Percentiles rank a stretch among this genome's conserved stretches.
phyloP scores from a whole-genome alignment of 2,329 filamentous ascomycete species.

The Alternaria viburni region DNA sequence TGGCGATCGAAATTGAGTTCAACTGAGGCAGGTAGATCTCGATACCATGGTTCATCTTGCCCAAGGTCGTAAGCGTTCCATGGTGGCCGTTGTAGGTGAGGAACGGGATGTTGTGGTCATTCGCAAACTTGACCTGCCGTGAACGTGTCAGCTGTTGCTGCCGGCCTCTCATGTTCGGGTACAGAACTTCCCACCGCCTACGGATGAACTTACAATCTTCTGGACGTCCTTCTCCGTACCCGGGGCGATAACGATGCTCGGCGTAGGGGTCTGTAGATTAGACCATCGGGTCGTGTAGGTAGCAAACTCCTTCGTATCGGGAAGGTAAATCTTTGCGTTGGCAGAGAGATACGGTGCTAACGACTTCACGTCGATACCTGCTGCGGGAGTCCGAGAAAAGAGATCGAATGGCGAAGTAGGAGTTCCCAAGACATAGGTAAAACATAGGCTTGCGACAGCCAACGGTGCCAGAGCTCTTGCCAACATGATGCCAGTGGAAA shows the following conservation, averaged over 20 bases:
- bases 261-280: constrained; percentile 24
- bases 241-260: constrained; percentile 25
- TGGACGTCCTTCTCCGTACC: constrained; percentile 29
- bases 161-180: not conserved
- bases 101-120: constrained; percentile 56
- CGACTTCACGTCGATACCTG: constrained; percentile 21
- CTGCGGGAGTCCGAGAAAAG: constrained; percentile 12
- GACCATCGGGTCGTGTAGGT: constrained; percentile 20
- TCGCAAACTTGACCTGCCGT: constrained; percentile 57
- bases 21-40: constrained; percentile 58
- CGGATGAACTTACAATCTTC: constrained; percentile 19
- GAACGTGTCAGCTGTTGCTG: accelerated
- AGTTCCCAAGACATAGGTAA: not conserved
- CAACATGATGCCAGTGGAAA: not conserved
- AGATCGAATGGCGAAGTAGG: not conserved
- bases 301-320: constrained; percentile 18
- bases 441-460: not conserved
- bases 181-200: too few species aligned
- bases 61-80: constrained; percentile 58
- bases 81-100: constrained; percentile 62
- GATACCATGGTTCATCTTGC: constrained; percentile 58
- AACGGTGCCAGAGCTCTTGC: not conserved
- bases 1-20: constrained; percentile 51
- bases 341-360: constrained; percentile 23
- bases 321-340: constrained; percentile 22